These are phyloP conservation scores for Xylariales sp. DNA, from an alignment of 2,329 filamentous ascomycete species.

Conservation along the genomic window DNA sequence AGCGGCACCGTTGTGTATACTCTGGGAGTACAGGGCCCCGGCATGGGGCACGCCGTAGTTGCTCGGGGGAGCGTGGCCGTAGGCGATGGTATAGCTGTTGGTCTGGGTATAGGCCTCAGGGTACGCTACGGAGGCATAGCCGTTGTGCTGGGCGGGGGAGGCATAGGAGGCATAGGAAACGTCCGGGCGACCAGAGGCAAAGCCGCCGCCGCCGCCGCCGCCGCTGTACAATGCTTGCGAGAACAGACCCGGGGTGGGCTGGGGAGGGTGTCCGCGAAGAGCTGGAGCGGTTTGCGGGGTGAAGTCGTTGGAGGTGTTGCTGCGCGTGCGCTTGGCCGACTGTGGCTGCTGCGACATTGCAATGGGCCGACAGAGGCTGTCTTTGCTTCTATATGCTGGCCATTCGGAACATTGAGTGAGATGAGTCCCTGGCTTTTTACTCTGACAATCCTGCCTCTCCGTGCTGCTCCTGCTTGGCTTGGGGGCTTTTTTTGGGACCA, in stretches of 20 bases:
- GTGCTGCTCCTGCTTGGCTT: neutral
- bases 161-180: conserved; percentile 9
- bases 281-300: conserved; percentile 27
- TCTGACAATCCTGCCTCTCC: neutral
- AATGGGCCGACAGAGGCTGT: conserved; percentile 7
- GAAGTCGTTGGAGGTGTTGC: conserved; percentile 17
- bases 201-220: conserved; percentile 3
- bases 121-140: conserved; percentile 15
- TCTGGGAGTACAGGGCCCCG: conserved; percentile 1
- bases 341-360: conserved; percentile 11
- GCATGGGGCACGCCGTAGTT: conserved; percentile 14
- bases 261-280: conserved; percentile 14
- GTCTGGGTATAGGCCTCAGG: conserved; percentile 19
- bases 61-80: conserved; percentile 20
- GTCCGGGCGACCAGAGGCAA: conserved; percentile 6
- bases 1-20: too few relatives aligned
- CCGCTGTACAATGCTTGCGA: neutral
- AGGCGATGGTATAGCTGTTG: conserved; percentile 22
- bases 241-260: conserved; percentile 5
- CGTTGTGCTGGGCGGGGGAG: conserved; percentile 14
- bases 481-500: neutral
- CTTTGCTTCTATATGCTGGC: conserved; percentile 3
- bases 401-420: conserved; percentile 4
- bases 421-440: too few relatives aligned
- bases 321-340: conserved; percentile 12